Evolutionary conservation across 2,329 filamentous ascomycete species (phyloP), one percentile per base, ranked within the genome.

Genomic region (Anthostomella pinea): DNA sequence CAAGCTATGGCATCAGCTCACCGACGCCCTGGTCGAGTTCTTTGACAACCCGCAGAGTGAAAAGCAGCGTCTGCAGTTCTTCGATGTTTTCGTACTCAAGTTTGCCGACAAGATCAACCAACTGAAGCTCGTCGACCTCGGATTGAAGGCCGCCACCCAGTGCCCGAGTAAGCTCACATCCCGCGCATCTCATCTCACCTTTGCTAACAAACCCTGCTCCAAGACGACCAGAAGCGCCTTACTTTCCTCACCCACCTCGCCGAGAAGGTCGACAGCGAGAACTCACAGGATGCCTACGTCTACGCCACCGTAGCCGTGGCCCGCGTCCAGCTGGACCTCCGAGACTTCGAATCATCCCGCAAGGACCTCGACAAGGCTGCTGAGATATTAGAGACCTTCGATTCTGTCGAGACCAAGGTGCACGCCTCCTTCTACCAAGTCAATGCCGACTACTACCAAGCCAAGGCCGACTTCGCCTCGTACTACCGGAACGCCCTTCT

Each of bases 91-190:
- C 72, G 85, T 98, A 65, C 79, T 91, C 64, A 93, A 85, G 66
- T 98, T 98, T 61, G 88, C 90, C 50, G 90, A 95, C 63, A 96
- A 94, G 76, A 96, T 98, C 75, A 98, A 97, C 70, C 91, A 97
- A 72, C 75, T 98, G 47, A 96, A 96, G 76, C 83, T 97, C 52
- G 93, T 98, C 51, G 84, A 87, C 50, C 72, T 98, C 51, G 93
- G 89, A 11, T 70, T 97, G 60, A 87, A 85, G 67, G 87, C 93
- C 29, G 88, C 89, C 35, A 81, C 83, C 56, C 83, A 95, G 70
- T 95, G 86, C 66, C 75, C 77, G 71, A 81, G 87, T 91, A 64
- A 3, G 30, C 33, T 18, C 4, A 17, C 11, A 15, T 19, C 10
- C 13, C 4, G 10, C 13, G 7, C 8, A 17, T 31, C 4, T 28